phyloP scores from a whole-genome alignment of 345 rosid genomes.

The Gossypium stocksii region DNA sequence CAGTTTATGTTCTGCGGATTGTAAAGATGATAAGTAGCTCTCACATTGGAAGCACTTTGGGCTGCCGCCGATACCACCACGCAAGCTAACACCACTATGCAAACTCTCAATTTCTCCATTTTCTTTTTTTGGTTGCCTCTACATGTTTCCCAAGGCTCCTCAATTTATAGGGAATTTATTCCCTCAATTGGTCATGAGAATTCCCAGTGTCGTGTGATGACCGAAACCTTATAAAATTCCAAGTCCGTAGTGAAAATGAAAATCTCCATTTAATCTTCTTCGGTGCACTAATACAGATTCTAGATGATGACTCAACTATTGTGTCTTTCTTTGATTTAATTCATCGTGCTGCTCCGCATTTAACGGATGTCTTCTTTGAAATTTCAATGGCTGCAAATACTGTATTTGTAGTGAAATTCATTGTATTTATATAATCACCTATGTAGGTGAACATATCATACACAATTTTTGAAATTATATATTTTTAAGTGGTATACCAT shows the following conservation, averaged over 20 bases:
- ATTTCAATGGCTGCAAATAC: too few relatives aligned
- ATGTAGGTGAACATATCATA: too few relatives aligned
- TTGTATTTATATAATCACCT: too few relatives aligned
- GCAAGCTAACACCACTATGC: slow-evolving; percentile 23
- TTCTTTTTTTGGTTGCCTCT: neutral
- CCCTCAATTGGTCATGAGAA: neutral
- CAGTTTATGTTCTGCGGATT: slow-evolving; percentile 41
- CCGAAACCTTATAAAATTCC: neutral
- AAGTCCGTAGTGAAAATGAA: neutral
- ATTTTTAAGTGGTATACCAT: too few relatives aligned
- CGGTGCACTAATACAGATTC: neutral
- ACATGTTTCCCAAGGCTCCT: neutral
- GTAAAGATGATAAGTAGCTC: slow-evolving; percentile 56
- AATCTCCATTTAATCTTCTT: neutral
- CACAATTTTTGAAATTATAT: too few relatives aligned
- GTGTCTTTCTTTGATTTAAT: neutral
- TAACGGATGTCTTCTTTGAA: neutral
- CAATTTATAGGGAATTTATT: neutral
- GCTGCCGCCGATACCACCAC: slow-evolving; percentile 25
- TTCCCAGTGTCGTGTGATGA: neutral
- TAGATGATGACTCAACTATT: neutral
- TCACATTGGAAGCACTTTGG: slow-evolving; percentile 44
- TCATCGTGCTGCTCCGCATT: neutral
- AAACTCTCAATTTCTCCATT: neutral
- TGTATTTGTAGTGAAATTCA: too few relatives aligned